Evolutionary conservation across 2,329 filamentous ascomycete genomes (phyloP), one percentile per base, ranked within the genome.

Genomic region (Sclerotiophoma versabilis): DNA sequence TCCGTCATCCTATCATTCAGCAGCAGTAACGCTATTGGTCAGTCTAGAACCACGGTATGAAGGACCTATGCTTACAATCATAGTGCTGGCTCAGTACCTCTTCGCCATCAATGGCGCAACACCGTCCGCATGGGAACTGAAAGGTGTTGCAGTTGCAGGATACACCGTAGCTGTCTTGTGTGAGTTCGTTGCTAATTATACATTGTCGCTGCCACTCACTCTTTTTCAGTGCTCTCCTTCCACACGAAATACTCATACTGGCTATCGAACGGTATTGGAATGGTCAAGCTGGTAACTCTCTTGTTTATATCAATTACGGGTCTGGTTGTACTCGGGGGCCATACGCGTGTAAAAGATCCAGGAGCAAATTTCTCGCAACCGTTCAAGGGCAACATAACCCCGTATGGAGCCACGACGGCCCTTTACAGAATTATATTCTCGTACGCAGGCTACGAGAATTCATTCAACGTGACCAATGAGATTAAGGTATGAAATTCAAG

Each of bases 1-100:
- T 81, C 82, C 0, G 84, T 89, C 1, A 69, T 87, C 1, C 73
- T 90, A 3, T 88, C 87, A 0, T 90, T 89, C 59, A 84, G 83
- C 58, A 87, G 84, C 60, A 84, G 84, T 33, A 89, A 90, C 68
- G 80, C 85, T 0, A 83, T 89, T 33, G 80, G 78, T 78, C 60
- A 53, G 69, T 41, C 6, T 7, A 8, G 17, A 5, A 23, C 2
- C 5, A 32, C 11, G 15, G 3, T 22, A 20, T 15, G 4, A 5
- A 3, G n/a, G n/a, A n/a, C n/a, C n/a, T n/a, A 8, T 22, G 14
- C 39, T 54, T 5, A 54, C 14, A 5, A 3, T 25, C 12, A 14
- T 49, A 80, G 85, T 89, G 0, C 70, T 89, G 22, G 83, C 87
- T 0, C 76, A 82, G 32, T 90, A 90, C 59, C 68, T 89, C 0